Evolutionary conservation across 371 early-diverging fungal species (phyloP).

Genomic region (Rhizopus delemar): DNA sequence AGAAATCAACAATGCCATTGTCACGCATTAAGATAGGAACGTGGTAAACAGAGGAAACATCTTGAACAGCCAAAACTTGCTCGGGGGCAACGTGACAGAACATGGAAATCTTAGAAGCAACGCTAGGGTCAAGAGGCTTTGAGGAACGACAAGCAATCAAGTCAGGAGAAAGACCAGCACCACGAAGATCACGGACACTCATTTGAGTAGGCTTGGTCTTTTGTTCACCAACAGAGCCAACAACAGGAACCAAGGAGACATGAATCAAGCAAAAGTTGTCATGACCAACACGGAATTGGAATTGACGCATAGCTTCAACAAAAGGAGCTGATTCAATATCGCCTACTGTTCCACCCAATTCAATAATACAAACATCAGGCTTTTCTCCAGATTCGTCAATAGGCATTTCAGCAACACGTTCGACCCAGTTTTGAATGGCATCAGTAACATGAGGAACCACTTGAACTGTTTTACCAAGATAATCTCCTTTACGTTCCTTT

Average conservation of each 20-base stretch:
- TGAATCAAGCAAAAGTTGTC: constrained; percentile 97
- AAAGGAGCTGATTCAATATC: constrained; percentile 99
- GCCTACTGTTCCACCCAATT: constrained; percentile 99
- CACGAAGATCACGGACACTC: constrained; percentile 92
- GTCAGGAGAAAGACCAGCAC: constrained; percentile 96
- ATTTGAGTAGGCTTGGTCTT: constrained; percentile 99
- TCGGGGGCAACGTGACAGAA: constrained; percentile 95
- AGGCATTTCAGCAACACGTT: constrained; percentile 85
- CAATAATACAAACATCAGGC: constrained; percentile 98
- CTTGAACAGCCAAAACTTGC: constrained; percentile 91
- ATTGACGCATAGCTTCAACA: constrained; percentile 98
- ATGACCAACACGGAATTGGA: constrained; percentile 97
- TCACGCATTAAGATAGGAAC: constrained; percentile 90
- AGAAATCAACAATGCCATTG: constrained; percentile 82
- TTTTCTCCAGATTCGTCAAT: constrained; percentile 82
- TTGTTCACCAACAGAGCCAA: constrained; percentile 97
- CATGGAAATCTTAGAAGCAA: constrained; percentile 94
- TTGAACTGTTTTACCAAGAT: constrained; percentile 98
- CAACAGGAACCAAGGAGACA: constrained; percentile 96
- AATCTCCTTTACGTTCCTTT: constrained; percentile 90
- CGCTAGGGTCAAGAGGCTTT: constrained; percentile 76
- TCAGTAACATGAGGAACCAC: constrained; percentile 98
- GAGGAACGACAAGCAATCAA: constrained; percentile 95
- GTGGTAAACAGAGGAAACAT: constrained; percentile 95
- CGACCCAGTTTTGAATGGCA: constrained; percentile 97